A percentile compares a stretch with the other conserved stretches of the same genome.
Conservation (phyloP, 2,329 filamentous ascomycete species). For the Penicillium concentricum region DNA sequence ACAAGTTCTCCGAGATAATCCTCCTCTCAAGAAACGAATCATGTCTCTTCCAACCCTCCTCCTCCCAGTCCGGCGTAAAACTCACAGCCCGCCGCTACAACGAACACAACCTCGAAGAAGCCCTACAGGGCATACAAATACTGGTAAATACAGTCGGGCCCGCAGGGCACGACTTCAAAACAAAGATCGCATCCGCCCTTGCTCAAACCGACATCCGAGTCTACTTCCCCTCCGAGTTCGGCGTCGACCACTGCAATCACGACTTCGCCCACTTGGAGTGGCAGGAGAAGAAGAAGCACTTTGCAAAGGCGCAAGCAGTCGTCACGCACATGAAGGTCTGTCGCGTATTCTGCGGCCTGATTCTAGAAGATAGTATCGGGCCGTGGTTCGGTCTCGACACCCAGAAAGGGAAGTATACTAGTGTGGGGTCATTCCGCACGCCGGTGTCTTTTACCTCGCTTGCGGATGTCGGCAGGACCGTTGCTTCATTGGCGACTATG, state of each 20-base stretch:
- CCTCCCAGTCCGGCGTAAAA: constrained; percentile 5
- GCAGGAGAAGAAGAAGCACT: constrained; percentile 7
- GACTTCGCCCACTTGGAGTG: constrained; percentile 12
- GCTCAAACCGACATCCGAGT: constrained; percentile 28
- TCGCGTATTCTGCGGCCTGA: neutral
- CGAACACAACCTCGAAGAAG: constrained; percentile 22
- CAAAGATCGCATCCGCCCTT: constrained; percentile 25
- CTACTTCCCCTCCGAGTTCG: constrained; percentile 39
- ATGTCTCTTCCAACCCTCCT: constrained; percentile 1
- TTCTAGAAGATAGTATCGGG: constrained; percentile 16
- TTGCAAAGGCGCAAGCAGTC: constrained; percentile 1
- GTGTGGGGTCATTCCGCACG: constrained; percentile 25
- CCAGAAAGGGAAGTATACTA: constrained; percentile 27
- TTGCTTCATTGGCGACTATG: constrained; percentile 27
- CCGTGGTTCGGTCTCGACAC: constrained; percentile 36
- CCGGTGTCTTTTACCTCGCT: constrained; percentile 34
- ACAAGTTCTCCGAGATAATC: constrained; percentile 25
- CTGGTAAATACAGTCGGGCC: constrained; percentile 33
- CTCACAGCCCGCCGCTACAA: constrained; percentile 18
- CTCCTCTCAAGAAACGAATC: constrained; percentile 20
- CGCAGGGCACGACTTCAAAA: constrained; percentile 30
- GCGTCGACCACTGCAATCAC: constrained; percentile 35
- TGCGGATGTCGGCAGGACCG: constrained; percentile 30
- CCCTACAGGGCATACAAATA: constrained; percentile 31
- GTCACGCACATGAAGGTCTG: constrained; percentile 8